Evolutionary conservation across 768 basidiomycete genomes (phyloP).

Genomic region (Leccinum sublutescens): DNA sequence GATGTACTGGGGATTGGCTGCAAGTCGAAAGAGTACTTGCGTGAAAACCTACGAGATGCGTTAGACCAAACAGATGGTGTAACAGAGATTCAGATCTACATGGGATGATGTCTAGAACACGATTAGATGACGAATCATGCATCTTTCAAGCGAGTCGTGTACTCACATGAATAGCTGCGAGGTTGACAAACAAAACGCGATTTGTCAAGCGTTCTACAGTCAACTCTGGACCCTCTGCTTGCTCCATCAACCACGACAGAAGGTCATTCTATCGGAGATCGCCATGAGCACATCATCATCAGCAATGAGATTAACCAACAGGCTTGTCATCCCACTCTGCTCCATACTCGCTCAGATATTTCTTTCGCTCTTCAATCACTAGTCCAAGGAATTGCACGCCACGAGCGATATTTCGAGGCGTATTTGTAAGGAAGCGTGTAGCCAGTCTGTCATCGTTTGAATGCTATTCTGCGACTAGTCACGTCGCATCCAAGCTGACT

Average conservation of each 20-base stretch:
- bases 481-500: background rate
- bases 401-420: background rate
- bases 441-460: background rate
- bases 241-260: conserved; percentile 1
- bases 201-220: background rate
- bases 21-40: conserved; percentile 2
- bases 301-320: background rate
- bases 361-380: conserved; percentile 1
- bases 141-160: background rate
- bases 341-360: background rate
- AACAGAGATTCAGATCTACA: background rate
- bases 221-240: conserved; percentile 9
- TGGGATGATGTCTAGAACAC: background rate
- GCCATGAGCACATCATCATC: background rate
- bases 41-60: background rate
- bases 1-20: background rate
- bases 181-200: background rate
- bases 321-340: background rate
- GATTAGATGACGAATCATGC: background rate
- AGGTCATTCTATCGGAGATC: background rate
- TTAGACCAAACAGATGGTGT: background rate
- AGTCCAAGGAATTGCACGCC: background rate
- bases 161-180: background rate
- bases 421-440: background rate
- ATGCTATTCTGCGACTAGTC: background rate